Evolutionary conservation across 495 filamentous ascomycete species (phyloP).

Genomic region (Aspergillus mulundensis): DNA sequence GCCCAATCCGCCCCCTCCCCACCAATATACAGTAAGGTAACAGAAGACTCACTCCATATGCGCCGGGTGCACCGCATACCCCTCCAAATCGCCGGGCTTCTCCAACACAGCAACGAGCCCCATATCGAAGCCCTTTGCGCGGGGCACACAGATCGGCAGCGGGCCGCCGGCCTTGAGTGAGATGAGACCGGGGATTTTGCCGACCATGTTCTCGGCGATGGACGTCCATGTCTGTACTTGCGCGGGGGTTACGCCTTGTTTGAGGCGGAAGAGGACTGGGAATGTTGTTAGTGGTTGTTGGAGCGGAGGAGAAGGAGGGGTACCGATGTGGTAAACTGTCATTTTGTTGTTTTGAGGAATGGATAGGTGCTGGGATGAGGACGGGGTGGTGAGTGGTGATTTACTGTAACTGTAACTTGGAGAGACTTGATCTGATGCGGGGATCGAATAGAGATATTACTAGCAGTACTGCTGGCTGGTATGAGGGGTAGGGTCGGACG

Average conservation of each 20-base stretch:
- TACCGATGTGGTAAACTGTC: slow-evolving; percentile 25
- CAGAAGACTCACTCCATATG: slow-evolving; percentile 37
- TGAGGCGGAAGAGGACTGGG: slow-evolving; percentile 43
- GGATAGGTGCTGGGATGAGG: background rate
- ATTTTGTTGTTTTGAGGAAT: too few relatives aligned
- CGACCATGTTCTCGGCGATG: slow-evolving; percentile 33
- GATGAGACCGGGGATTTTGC: slow-evolving; percentile 36
- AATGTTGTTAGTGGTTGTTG: background rate
- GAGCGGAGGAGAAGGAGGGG: background rate
- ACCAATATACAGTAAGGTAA: background rate
- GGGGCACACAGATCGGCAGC: slow-evolving; percentile 34
- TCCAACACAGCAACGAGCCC: slow-evolving; percentile 42
- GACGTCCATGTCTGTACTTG: slow-evolving; percentile 30
- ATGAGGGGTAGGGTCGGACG: background rate
- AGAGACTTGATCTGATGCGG: too few relatives aligned
- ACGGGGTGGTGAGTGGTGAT: background rate
- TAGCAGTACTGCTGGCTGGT: too few relatives aligned
- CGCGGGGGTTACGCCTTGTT: slow-evolving; percentile 28
- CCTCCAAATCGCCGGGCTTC: slow-evolving; percentile 30
- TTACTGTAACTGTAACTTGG: background rate
- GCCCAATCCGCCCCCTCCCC: slow-evolving; percentile 5
- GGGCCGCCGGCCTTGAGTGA: slow-evolving; percentile 31
- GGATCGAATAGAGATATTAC: too few relatives aligned
- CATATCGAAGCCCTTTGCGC: slow-evolving; percentile 42
- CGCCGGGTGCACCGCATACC: slow-evolving; percentile 36